Evolutionary conservation across 192 early-diverging fungal genomes (phyloP).

Genomic region (Pilaira anomala): DNA sequence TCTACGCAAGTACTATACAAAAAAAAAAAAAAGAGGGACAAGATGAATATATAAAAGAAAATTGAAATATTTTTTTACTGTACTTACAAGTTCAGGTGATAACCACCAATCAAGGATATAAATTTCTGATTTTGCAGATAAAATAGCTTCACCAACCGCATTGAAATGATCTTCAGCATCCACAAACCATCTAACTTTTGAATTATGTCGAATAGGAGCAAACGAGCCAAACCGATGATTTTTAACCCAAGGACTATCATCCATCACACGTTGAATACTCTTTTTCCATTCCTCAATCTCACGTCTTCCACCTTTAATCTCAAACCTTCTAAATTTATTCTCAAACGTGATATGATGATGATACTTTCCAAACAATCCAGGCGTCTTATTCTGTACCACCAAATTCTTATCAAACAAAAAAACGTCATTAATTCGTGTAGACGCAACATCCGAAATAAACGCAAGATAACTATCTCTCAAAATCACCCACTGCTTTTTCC

Average conservation of each 20-base stretch:
- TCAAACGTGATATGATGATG: slow-evolving; percentile 58
- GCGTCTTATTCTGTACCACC: slow-evolving; percentile 13
- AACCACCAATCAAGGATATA: slow-evolving; percentile 89
- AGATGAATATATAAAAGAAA: too few relatives aligned
- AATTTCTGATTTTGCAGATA: slow-evolving; percentile 66
- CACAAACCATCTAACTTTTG: slow-evolving; percentile 73
- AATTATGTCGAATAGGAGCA: slow-evolving; percentile 65
- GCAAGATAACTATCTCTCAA: slow-evolving; percentile 66
- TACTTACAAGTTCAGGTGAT: slow-evolving; percentile 75
- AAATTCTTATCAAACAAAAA: slow-evolving; percentile 52
- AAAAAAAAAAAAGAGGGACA: neutral
- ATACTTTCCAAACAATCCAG: slow-evolving; percentile 23
- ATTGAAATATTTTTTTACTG: neutral
- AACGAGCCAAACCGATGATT: slow-evolving; percentile 74
- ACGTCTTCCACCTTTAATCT: slow-evolving; percentile 66
- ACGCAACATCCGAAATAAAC: slow-evolving; percentile 45
- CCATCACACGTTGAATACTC: slow-evolving; percentile 54
- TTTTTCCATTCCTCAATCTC: slow-evolving; percentile 65
- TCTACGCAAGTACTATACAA: slow-evolving; percentile 62
- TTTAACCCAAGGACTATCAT: slow-evolving; percentile 58
- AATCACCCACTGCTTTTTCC: slow-evolving; percentile 72
- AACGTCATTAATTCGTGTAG: slow-evolving; percentile 42
- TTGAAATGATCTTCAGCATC: slow-evolving; percentile 80
- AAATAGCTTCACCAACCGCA: slow-evolving; percentile 72
- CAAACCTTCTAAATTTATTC: slow-evolving; percentile 61